Base-by-base conservation (phyloP, 2,329 filamentous ascomycete species). In the Fusarium zealandicum region DNA sequence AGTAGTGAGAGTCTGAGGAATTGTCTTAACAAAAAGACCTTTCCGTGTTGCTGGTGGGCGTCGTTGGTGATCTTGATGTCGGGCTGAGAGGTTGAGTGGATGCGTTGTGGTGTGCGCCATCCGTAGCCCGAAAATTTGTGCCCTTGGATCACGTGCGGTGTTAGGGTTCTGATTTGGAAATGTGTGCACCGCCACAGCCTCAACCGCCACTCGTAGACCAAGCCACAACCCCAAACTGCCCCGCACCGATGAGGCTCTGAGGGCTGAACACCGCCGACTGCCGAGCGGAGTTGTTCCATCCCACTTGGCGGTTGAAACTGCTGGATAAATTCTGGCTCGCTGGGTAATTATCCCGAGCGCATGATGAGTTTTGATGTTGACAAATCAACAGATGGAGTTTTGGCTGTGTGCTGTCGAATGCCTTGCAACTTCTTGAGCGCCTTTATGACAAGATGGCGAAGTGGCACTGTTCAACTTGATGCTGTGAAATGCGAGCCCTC, bases 21-120 rank as follows among this genome's bases (percentile, higher is more conserved):
- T 71, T 72, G 75, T 77, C 76, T 77, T 76, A 73, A 69, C 71
- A 69, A 74, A 76, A 76, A 78, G 76, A 75, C 76, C 73, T 72
- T 76, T 74, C 72, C 73, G 73, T 65, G 55, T 68, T 71, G 67
- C 63, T 73, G 70, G 60, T 73, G 70, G 70, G 68, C 73, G 76
- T 79, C 76, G 75, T 73, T 76, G 73, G 66, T 74, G 70, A 61
- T 74, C 72, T 72, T 72, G 72, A 72, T 73, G 72, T 72, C 67
- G 64, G 63, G 62, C 61, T 65, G 65, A 68, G 65, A 68, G 63
- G 57, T 46, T 50, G 48, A 65, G 72, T 75, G 71, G 72, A 72
- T 72, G 70, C 67, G 70, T 60, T 65, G 54, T 72, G 66, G 70
- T 74, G 71, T 70, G 72, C 66, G 66, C 65, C 66, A 63, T 63